Conservation (phyloP, 2,329 filamentous ascomycete genomes). For the Alternaria sp. region DNA sequence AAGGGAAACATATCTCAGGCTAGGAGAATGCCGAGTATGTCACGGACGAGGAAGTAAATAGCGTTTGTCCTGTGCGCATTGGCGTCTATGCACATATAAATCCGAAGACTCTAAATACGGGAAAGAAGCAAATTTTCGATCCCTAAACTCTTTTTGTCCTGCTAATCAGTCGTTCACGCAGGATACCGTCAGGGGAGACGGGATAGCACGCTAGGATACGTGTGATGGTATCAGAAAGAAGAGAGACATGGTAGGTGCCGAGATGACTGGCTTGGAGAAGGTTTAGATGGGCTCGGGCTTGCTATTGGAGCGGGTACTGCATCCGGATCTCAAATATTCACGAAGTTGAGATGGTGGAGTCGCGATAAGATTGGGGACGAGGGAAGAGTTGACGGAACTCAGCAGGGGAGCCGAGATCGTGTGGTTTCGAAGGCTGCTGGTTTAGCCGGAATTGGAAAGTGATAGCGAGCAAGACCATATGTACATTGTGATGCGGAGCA, state of each 20-base stretch:
- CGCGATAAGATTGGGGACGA: background rate
- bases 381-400: background rate
- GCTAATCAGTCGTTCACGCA: background rate
- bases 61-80: background rate
- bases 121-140: background rate
- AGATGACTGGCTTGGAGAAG: background rate
- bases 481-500: background rate
- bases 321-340: background rate
- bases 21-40: background rate
- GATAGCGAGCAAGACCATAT: background rate
- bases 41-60: background rate
- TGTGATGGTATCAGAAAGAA: background rate
- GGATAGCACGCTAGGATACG: background rate
- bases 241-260: background rate
- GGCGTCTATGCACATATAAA: background rate
- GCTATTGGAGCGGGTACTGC: background rate
- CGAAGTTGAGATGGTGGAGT: background rate
- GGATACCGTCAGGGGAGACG: background rate
- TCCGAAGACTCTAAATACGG: background rate
- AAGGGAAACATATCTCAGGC: background rate
- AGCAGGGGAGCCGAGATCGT: background rate
- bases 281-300: background rate
- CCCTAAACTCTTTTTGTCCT: background rate
- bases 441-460: background rate
- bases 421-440: background rate